phyloP scores from a whole-genome alignment of 139 green algal species.

The Asterochloris sp. region DNA sequence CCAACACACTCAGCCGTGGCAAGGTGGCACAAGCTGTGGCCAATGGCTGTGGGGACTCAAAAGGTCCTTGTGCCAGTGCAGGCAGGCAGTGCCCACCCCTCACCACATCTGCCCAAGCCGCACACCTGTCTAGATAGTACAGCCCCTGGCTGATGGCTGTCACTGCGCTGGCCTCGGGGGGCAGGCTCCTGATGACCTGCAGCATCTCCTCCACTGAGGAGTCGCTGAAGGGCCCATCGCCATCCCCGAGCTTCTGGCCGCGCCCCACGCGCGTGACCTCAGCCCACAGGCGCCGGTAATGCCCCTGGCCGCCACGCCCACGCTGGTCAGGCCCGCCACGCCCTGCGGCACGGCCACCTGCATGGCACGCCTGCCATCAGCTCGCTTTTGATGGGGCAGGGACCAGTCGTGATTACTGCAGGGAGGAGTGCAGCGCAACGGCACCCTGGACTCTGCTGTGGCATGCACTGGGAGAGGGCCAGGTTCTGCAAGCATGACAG shows the following conservation, averaged over 20 bases:
- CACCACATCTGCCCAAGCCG: neutral
- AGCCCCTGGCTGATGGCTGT: constrained; percentile 56
- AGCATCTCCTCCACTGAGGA: constrained; percentile 67
- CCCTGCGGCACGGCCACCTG: neutral
- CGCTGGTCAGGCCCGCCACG: neutral
- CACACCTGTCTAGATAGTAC: constrained; percentile 60
- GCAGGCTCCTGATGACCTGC: constrained; percentile 44
- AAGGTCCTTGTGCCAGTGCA: too few species aligned
- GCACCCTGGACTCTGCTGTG: too few species aligned
- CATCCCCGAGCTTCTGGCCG: constrained; percentile 38
- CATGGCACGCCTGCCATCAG: too few species aligned
- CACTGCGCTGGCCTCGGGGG: constrained; percentile 43
- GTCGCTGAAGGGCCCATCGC: constrained; percentile 26
- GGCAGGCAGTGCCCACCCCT: too few species aligned
- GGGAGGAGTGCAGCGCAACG: too few species aligned
- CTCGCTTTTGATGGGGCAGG: too few species aligned
- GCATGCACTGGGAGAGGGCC: too few species aligned
- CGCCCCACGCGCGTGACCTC: constrained; percentile 45
- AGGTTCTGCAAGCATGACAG: too few species aligned
- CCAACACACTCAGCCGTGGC: too few species aligned
- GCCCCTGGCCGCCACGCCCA: constrained; percentile 21
- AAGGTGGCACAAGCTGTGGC: too few species aligned
- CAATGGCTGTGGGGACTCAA: too few species aligned
- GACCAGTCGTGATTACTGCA: too few species aligned
- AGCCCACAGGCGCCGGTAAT: constrained; percentile 77